phyloP scores from a whole-genome alignment of 225 moss, liverwort and hornwort genomes.

The Pseudoscleropodium purum region DNA sequence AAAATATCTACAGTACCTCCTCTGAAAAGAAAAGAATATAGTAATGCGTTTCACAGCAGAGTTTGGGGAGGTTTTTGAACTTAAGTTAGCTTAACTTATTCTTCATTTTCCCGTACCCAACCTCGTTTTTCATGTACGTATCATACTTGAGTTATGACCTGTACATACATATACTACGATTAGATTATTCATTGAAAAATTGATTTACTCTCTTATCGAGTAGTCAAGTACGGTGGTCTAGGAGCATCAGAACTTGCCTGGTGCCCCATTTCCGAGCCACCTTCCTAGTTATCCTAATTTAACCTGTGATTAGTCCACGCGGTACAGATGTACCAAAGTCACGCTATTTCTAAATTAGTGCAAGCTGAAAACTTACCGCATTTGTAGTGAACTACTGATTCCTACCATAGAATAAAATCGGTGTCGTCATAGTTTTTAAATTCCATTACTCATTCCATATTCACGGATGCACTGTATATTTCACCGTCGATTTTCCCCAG shows the following conservation, averaged over 20 bases:
- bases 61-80: background rate
- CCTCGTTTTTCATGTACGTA: background rate
- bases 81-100: background rate
- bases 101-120: background rate
- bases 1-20: background rate
- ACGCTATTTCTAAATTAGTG: background rate
- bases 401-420: background rate
- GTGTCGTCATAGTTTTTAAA: background rate
- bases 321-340: background rate
- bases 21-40: background rate
- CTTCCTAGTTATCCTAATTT: background rate
- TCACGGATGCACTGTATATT: background rate
- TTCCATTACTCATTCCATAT: background rate
- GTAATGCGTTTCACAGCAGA: too few relatives aligned
- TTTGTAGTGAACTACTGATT: background rate
- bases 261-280: background rate
- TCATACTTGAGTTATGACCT: too few relatives aligned
- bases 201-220: background rate
- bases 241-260: background rate
- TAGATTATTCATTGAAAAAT: background rate
- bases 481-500: background rate
- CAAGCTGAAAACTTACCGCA: background rate
- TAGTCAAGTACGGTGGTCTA: background rate
- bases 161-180: background rate
- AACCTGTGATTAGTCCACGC: background rate